Conservation (phyloP, 2,329 filamentous ascomycete genomes). For the Alternaria angustiovoidea region DNA sequence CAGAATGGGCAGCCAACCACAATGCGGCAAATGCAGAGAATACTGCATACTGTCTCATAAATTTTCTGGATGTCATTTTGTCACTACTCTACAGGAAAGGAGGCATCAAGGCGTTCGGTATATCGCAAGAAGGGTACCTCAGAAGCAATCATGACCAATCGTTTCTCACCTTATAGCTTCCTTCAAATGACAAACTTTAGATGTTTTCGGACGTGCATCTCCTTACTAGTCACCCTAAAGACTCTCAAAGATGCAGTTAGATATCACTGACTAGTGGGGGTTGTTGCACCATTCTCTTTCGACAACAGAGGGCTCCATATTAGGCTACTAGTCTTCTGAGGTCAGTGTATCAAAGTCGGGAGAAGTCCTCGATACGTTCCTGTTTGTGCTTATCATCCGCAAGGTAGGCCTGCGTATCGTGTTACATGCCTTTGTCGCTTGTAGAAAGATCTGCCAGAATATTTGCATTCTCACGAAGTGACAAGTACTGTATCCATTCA, state of each 20-base stretch:
- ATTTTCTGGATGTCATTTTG: neutral
- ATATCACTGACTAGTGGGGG: neutral
- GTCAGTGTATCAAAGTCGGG: neutral
- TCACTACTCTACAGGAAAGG: neutral
- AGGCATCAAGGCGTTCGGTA: neutral
- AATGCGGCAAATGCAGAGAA: neutral
- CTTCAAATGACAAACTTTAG: rapidly evolving
- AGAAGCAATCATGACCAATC: neutral
- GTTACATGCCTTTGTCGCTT: neutral
- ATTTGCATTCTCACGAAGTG: neutral
- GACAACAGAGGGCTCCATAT: neutral
- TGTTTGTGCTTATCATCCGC: neutral
- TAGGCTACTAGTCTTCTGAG: neutral
- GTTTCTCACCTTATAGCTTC: neutral
- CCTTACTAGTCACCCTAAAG: neutral
- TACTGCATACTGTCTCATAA: neutral
- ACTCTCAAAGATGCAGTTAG: rapidly evolving
- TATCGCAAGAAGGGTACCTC: neutral
- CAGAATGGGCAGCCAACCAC: neutral
- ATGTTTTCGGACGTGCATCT: neutral
- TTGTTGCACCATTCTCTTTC: neutral
- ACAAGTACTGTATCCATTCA: too few species aligned
- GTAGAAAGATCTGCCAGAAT: neutral
- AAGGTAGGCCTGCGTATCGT: neutral
- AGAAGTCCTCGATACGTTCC: neutral